Percentiles rank a stretch among this genome's conserved stretches.
Evolutionary conservation across 2,329 filamentous ascomycete genomes (phyloP).

Genomic region (Neonectria neomacrospora): DNA sequence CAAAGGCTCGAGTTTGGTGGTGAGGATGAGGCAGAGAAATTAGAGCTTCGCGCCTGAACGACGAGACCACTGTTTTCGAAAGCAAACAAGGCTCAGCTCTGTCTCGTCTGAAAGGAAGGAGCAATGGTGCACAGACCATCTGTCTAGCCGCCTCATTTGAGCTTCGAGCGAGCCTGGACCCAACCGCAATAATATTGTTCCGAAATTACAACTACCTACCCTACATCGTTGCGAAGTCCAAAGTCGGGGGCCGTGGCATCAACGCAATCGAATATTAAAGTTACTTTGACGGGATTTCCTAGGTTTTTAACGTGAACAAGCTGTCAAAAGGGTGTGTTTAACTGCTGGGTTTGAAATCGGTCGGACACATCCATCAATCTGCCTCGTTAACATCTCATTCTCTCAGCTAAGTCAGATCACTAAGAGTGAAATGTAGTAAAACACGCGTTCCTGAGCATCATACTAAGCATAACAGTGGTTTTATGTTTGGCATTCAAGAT

Average conservation of each 20-base stretch:
- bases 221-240: background rate
- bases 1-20: constrained; percentile 25
- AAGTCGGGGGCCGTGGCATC: too few species aligned
- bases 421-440: too few species aligned
- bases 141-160: background rate
- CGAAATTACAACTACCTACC: constrained; percentile 17
- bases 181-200: constrained; percentile 34
- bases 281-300: too few species aligned
- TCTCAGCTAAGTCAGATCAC: too few species aligned
- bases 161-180: background rate
- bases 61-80: constrained; percentile 33
- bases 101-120: constrained; percentile 29
- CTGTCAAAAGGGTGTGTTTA: too few species aligned
- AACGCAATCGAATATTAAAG: too few species aligned
- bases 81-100: constrained; percentile 32
- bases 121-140: constrained; percentile 38
- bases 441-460: too few species aligned
- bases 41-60: constrained; percentile 42
- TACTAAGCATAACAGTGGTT: too few species aligned
- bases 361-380: too few species aligned
- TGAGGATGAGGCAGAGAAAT: constrained; percentile 39
- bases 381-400: too few species aligned
- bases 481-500: constrained; percentile 3
- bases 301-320: too few species aligned
- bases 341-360: too few species aligned